phyloP scores from a whole-genome alignment of 116 monocot species.

The Phalaenopsis hybrid region DNA sequence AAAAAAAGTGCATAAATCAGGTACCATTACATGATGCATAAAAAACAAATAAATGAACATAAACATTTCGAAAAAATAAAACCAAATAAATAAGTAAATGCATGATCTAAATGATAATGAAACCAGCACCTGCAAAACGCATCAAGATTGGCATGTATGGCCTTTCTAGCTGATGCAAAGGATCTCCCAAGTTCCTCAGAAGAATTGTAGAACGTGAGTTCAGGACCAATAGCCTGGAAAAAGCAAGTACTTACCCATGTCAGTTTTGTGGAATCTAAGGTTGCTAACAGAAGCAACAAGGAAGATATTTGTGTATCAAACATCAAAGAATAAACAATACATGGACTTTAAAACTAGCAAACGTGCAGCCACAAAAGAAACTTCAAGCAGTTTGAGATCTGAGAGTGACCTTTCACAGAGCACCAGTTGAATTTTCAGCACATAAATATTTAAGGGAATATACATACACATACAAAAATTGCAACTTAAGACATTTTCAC shows the following conservation, averaged over 20 bases:
- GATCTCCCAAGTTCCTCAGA: slow-evolving; percentile 55
- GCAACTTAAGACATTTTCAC: not conserved
- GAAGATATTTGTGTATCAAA: not conserved
- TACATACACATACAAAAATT: not conserved
- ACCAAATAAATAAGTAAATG: not conserved
- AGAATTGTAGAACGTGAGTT: slow-evolving; percentile 85
- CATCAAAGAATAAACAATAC: not conserved
- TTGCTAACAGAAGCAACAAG: not conserved
- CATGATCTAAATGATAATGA: slow-evolving; percentile 9
- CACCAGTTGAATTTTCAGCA: not conserved
- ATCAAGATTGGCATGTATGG: slow-evolving; percentile 83
- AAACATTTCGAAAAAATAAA: slow-evolving; percentile 2
- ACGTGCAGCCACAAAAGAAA: not conserved
- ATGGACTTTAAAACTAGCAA: not conserved
- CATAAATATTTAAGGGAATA: not conserved
- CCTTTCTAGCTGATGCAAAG: slow-evolving; percentile 41
- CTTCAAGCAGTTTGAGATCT: not conserved
- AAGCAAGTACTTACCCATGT: slow-evolving; percentile 1
- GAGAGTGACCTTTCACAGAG: not conserved
- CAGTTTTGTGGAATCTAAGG: not conserved
- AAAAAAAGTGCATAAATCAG: not conserved
- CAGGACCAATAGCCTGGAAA: slow-evolving; percentile 84
- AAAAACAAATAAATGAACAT: not conserved
- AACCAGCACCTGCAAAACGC: slow-evolving; percentile 60
- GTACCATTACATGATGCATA: not conserved